These are phyloP conservation scores for Tetrapyrgos nigripes DNA, from an alignment of 1,284 basidiomycete species.

Conservation along the genomic window DNA sequence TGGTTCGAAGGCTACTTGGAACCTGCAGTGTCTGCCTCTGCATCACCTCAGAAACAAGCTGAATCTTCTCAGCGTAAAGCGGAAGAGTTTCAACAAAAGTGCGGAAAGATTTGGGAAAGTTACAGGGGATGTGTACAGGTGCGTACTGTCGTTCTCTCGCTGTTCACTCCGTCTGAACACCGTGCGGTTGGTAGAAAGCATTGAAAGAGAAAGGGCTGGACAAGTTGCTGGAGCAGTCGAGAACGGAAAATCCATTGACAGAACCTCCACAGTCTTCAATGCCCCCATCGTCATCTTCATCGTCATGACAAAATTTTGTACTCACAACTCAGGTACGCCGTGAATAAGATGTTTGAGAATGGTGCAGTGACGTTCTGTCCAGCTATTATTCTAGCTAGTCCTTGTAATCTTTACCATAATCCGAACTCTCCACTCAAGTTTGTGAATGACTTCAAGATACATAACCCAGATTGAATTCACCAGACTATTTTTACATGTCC, in stretches of 20 bases:
- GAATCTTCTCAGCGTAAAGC: slow-evolving; percentile 64
- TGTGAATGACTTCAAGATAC: too few relatives aligned
- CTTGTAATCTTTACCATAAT: too few relatives aligned
- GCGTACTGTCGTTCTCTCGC: slow-evolving; percentile 16
- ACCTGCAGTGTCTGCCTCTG: slow-evolving; percentile 60
- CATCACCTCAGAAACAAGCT: slow-evolving; percentile 47
- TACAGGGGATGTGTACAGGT: slow-evolving; percentile 84
- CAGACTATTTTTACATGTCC: too few relatives aligned
- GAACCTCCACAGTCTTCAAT: slow-evolving; percentile 44
- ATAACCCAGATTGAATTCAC: too few relatives aligned
- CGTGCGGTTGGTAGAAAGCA: slow-evolving; percentile 71
- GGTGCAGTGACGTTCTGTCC: too few relatives aligned
- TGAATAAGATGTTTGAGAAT: not conserved
- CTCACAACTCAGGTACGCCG: not conserved
- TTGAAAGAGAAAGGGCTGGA: slow-evolving; percentile 83
- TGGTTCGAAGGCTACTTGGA: slow-evolving; percentile 97
- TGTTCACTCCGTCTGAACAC: too few relatives aligned
- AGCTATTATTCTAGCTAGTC: too few relatives aligned
- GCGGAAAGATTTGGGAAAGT: slow-evolving; percentile 80
- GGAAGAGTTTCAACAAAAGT: slow-evolving; percentile 83
- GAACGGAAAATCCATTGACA: slow-evolving; percentile 80
- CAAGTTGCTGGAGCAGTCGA: slow-evolving; percentile 78
- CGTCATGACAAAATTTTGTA: slow-evolving; percentile 1
- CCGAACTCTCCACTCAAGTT: too few relatives aligned
- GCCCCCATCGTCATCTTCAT: not conserved